Evolutionary conservation across 2,329 filamentous ascomycete species (phyloP).

Genomic region (Pseudogymnoascus sp.): DNA sequence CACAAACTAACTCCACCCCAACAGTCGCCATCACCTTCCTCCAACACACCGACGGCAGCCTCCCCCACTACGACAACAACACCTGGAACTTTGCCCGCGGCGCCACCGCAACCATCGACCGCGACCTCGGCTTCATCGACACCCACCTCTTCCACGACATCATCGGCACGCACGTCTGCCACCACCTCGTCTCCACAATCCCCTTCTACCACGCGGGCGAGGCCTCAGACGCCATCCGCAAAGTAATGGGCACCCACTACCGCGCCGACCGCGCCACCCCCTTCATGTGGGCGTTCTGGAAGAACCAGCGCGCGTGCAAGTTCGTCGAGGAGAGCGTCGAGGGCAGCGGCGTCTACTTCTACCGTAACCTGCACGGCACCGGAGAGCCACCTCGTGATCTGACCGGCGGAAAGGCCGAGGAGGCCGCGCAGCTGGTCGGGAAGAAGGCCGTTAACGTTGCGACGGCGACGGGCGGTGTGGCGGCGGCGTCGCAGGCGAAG

Average conservation of each 20-base stretch:
- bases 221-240: slow-evolving; percentile 47
- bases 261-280: slow-evolving; percentile 30
- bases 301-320: slow-evolving; percentile 20
- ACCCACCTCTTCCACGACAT: slow-evolving; percentile 56
- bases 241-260: slow-evolving; percentile 47
- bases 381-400: slow-evolving; percentile 5
- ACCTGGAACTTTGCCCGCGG: slow-evolving; percentile 55
- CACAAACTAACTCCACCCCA: slow-evolving; percentile 18
- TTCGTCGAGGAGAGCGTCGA: slow-evolving; percentile 27
- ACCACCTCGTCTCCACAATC: slow-evolving; percentile 53
- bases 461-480: background rate
- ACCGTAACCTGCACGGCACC: slow-evolving; percentile 20
- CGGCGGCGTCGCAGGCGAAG: background rate
- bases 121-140: slow-evolving; percentile 56
- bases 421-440: background rate
- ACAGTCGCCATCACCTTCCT: slow-evolving; percentile 68
- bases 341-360: slow-evolving; percentile 29
- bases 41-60: slow-evolving; percentile 56
- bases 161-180: slow-evolving; percentile 54
- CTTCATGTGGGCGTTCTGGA: slow-evolving; percentile 27
- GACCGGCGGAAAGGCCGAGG: background rate
- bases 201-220: slow-evolving; percentile 52
- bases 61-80: slow-evolving; percentile 51
- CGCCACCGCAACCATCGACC: slow-evolving; percentile 53
- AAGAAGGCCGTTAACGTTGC: background rate